Evolutionary conservation across 805 yeast genomes (phyloP).

Genomic region (Ogataea corticis): DNA sequence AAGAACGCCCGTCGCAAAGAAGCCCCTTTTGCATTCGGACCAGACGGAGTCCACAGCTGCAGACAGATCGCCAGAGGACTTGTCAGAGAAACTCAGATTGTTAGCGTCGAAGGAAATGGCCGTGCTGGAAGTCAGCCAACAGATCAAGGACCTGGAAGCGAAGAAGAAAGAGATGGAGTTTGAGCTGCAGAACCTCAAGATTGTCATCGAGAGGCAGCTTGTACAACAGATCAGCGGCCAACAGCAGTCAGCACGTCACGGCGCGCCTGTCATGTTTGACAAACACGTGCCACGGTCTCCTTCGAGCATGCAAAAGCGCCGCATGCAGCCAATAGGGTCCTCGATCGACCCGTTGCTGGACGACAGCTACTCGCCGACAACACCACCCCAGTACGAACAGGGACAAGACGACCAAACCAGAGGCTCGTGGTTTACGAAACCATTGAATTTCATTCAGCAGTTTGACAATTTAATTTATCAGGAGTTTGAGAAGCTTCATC

Average conservation of each 20-base stretch:
- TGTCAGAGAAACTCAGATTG: slow-evolving; percentile 56
- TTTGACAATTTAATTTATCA: slow-evolving; percentile 65
- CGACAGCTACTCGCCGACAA: slow-evolving; percentile 16
- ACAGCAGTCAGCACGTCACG: background rate
- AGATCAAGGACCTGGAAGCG: slow-evolving; percentile 44
- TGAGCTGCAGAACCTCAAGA: slow-evolving; percentile 53
- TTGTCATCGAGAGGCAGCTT: slow-evolving; percentile 46
- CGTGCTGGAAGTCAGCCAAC: slow-evolving; percentile 61
- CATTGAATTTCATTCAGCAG: slow-evolving; percentile 62
- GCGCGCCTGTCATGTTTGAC: slow-evolving; percentile 8
- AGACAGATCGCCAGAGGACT: slow-evolving; percentile 29
- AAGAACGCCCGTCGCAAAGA: slow-evolving; percentile 5
- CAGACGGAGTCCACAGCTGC: background rate
- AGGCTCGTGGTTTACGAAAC: slow-evolving; percentile 45
- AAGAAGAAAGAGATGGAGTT: slow-evolving; percentile 43
- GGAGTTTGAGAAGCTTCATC: slow-evolving; percentile 58
- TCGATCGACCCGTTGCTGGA: slow-evolving; percentile 26
- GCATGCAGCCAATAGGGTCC: slow-evolving; percentile 15
- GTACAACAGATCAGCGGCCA: slow-evolving; percentile 39
- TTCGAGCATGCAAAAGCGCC: slow-evolving; percentile 14
- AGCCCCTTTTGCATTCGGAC: background rate
- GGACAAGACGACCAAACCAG: slow-evolving; percentile 21
- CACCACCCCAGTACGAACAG: slow-evolving; percentile 6
- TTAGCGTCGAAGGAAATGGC: slow-evolving; percentile 71
- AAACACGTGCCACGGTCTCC: slow-evolving; percentile 26